These are phyloP conservation scores for Debaryomyces fabryi DNA, from an alignment of 1,139 yeast genomes.

Conservation along the genomic window DNA sequence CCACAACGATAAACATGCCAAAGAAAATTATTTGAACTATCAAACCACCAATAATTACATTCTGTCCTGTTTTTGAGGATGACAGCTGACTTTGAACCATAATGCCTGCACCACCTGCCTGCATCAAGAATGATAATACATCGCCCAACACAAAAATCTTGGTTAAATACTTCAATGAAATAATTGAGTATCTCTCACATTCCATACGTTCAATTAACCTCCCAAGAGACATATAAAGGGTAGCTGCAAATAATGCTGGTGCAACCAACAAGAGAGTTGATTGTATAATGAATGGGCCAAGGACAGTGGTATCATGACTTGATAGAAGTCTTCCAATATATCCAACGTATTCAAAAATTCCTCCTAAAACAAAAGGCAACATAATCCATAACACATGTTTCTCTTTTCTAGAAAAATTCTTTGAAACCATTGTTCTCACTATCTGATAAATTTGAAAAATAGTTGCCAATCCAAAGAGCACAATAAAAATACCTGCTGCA, in stretches of 20 bases:
- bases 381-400: slow-evolving; percentile 9
- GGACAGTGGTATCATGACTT: slow-evolving; percentile 14
- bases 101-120: slow-evolving; percentile 48
- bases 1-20: slow-evolving; percentile 26
- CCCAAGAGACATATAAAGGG: slow-evolving; percentile 48
- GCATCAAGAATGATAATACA: slow-evolving; percentile 40
- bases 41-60: slow-evolving; percentile 30
- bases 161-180: slow-evolving; percentile 36
- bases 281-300: slow-evolving; percentile 38
- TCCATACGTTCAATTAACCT: slow-evolving; percentile 29
- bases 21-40: slow-evolving; percentile 40
- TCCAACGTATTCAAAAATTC: slow-evolving; percentile 33
- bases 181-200: slow-evolving; percentile 29
- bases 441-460: neutral
- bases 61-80: slow-evolving; percentile 21
- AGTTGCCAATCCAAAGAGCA: slow-evolving; percentile 5
- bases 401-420: neutral
- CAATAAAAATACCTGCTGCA: slow-evolving; percentile 8
- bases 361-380: slow-evolving; percentile 29
- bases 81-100: slow-evolving; percentile 20
- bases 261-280: slow-evolving; percentile 35
- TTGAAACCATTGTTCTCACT: neutral
- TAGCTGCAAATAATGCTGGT: slow-evolving; percentile 47
- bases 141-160: slow-evolving; percentile 48
- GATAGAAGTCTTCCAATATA: slow-evolving; percentile 34